These are phyloP conservation scores for Bonia amplexicaulis DNA, from an alignment of 176 grass and related monocot species.

Conservation along the genomic window DNA sequence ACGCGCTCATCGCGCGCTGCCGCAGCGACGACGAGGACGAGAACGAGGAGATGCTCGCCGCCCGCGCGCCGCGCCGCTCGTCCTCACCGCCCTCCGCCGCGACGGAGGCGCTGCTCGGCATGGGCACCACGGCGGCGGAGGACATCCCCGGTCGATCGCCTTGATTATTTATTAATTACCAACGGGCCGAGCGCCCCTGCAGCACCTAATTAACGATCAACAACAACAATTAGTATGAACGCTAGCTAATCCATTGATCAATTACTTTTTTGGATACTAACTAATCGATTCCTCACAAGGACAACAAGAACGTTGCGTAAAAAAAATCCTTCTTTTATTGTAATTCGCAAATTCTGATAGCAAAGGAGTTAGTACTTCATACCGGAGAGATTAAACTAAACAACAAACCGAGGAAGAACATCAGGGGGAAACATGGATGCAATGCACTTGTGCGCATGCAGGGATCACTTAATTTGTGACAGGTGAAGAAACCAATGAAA, in stretches of 20 bases:
- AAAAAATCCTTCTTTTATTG: neutral
- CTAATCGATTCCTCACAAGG: neutral
- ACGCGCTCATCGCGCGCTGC: slow-evolving; percentile 73
- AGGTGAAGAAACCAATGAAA: neutral
- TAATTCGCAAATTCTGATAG: neutral
- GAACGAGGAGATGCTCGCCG: neutral
- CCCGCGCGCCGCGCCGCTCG: slow-evolving; percentile 22
- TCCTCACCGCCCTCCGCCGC: slow-evolving; percentile 7
- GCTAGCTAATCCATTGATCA: neutral
- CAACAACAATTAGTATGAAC: neutral
- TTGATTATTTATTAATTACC: neutral
- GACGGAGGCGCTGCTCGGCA: slow-evolving; percentile 9
- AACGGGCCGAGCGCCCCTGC: neutral
- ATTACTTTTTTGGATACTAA: neutral
- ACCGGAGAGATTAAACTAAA: neutral
- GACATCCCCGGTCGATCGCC: neutral
- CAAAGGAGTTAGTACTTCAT: neutral
- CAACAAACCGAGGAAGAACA: neutral
- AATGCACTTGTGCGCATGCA: neutral
- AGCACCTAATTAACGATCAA: neutral
- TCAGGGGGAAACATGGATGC: neutral
- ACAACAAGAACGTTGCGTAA: neutral
- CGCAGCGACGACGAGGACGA: slow-evolving; percentile 45
- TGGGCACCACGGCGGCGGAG: neutral
- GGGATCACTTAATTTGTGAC: neutral